Evolutionary conservation across 2,329 filamentous ascomycete species (phyloP), one percentile per base, ranked within the genome.

Genomic region (Neonectria magnoliae): DNA sequence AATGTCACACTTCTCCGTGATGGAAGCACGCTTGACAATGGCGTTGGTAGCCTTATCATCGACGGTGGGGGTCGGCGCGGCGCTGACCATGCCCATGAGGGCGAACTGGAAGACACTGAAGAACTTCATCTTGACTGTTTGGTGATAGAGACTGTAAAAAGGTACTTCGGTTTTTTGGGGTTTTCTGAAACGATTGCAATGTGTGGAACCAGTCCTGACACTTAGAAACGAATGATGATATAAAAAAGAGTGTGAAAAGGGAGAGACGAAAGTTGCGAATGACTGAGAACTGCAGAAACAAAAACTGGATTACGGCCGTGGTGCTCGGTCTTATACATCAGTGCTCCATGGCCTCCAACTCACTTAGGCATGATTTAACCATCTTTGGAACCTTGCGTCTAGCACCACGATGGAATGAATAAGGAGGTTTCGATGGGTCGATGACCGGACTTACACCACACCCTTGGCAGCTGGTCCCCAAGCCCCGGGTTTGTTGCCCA

Each of bases 1-100:
- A 45, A 80, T 70, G 58, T 73, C 62, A 60, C 76, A 78, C n/a
- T 76, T 74, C 54, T 80, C 78, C 7, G 75, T 77, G 69, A 79
- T 73, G 67, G 76, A 67, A 56, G 78, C 77, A 51, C 77, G 76
- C 74, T 79, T 79, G 66, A 70, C 67, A 13, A 79, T 62, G 29
- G 69, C 73, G 54, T 73, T 72, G 57, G 63, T 70, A 38, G 71
- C 70, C 36, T 73, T 60, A 45, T 68, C 60, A 36, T 74, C 68
- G 42, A 74, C 60, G 67, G 76, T 77, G 50, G 73, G 75, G 18
- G 75, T 76, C 36, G 77, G 75, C 41, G 64, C 66, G 44, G 78
- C 78, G 62, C 56, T 67, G 69, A 68, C 74, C 48, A 79, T 58
- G 63, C 73, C 73, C 54, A 75, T 70, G 41, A 79, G 64, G 67